These are phyloP conservation scores for Euphorbia tirucalli DNA, from an alignment of 345 rosid species.

Conservation along the genomic window DNA sequence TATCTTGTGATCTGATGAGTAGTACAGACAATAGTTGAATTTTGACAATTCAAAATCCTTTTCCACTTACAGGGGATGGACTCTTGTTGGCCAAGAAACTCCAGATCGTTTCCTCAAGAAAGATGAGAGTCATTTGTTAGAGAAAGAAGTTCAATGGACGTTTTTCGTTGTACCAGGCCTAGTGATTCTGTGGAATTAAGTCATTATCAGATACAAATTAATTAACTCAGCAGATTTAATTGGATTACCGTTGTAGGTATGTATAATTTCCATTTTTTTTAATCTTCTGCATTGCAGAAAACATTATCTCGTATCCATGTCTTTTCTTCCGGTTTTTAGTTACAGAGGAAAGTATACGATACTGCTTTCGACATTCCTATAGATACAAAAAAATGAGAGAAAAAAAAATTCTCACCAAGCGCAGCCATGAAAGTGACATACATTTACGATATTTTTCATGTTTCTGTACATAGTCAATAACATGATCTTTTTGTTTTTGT, in stretches of 20 bases:
- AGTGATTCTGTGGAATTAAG: constrained; percentile 13
- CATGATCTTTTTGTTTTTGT: neutral
- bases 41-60: constrained; percentile 11
- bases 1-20: too few relatives aligned
- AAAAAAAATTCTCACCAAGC: neutral
- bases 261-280: constrained; percentile 3
- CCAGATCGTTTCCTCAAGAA: constrained; percentile 41
- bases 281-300: neutral
- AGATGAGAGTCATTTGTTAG: constrained; percentile 24
- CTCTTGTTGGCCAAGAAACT: constrained; percentile 77
- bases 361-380: neutral
- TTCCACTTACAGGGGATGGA: constrained; percentile 40
- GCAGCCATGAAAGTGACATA: neutral
- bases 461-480: constrained; percentile 22
- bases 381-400: neutral
- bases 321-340: constrained; percentile 6
- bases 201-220: neutral
- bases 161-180: neutral
- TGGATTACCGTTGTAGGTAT: constrained; percentile 18
- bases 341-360: constrained; percentile 8
- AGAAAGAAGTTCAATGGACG: neutral
- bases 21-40: neutral
- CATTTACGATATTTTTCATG: constrained; percentile 1
- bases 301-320: constrained; percentile 5
- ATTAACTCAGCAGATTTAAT: constrained; percentile 11